Base-by-base conservation (phyloP, 106 monocot species). In the Apostasia ramifera region DNA sequence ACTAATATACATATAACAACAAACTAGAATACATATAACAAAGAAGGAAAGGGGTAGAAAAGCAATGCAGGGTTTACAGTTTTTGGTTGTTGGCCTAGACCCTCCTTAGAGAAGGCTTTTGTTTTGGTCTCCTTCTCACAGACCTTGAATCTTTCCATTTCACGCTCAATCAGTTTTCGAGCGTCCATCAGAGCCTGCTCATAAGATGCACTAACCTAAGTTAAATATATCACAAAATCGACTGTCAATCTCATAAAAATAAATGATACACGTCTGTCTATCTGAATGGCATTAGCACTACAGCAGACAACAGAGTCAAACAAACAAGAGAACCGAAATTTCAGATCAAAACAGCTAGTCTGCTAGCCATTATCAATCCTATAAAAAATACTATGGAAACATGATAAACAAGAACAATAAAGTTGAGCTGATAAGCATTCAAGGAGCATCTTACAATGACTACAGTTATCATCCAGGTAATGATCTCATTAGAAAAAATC, bases 51-150 rank as follows among this genome's bases (percentile, higher is more conserved):
- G 5, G 15, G 1, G 43, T 9, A 69, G 42, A 6, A 46, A 75
- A 37, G 63, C 54, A 48, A 56, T 5, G 50, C 11, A 42, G 47
- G 55, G 38, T 89, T 81, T 82, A 97, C 97, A 59, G 97, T 89
- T 80, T 92, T 97, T 10, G 97, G 92, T 73, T 97, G 97, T 69
- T 97, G 97, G 40, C 86, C 97, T 69, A 97, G 81, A 2, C 97
- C 97, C 80, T 97, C 97, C 69, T 97, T 97, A 14, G 97, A 97
- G 59, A 97, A 97, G 53, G 97, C 97, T 81, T 97, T 97, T 60
- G 97, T 97, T 79, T 97, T 97, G 2, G 92, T 97, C 71, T 97
- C 97, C 76, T 97, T 97, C 79, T 97, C 97, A 79, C 92, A 97
- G 41, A 97, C 79, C 81, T 97, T 97, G 74, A 97, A 97, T 55